These are phyloP conservation scores for Microcyclospora pomicola DNA, from an alignment of 2,329 filamentous ascomycete genomes.

Conservation along the genomic window DNA sequence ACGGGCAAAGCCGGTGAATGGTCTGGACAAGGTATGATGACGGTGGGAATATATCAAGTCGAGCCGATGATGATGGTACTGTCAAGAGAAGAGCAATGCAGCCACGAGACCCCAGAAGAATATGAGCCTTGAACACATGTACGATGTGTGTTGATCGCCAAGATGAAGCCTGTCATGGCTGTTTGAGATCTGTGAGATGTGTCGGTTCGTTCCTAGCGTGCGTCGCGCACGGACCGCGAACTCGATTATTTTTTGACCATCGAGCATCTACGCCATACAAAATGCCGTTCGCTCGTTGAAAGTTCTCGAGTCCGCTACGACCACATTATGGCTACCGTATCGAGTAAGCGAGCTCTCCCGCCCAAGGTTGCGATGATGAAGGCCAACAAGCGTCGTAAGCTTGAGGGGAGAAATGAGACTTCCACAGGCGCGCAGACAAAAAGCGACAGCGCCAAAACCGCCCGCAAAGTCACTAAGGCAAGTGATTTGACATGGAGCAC, in stretches of 20 bases:
- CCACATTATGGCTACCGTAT: constrained; percentile 8
- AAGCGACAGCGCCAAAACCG: constrained; percentile 2
- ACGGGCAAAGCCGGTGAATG: too few species aligned
- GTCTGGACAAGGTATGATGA: too few species aligned
- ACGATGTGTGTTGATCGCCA: too few species aligned
- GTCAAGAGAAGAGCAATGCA: too few species aligned
- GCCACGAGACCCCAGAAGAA: too few species aligned
- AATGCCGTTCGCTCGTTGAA: not conserved
- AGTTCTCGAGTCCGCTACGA: too few species aligned
- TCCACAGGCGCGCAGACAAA: constrained; percentile 4
- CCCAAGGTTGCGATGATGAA: constrained; percentile 28
- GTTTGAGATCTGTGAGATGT: too few species aligned
- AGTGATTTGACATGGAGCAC: constrained; percentile 49
- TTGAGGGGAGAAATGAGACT: constrained; percentile 13
- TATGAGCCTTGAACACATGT: too few species aligned
- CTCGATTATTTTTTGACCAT: not conserved
- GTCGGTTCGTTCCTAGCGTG: not conserved
- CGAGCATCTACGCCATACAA: not conserved
- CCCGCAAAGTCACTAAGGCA: constrained; percentile 12
- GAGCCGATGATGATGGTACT: too few species aligned
- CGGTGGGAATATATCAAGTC: too few species aligned
- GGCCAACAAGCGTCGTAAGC: constrained; percentile 30
- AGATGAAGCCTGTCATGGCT: too few species aligned
- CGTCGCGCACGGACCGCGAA: not conserved
- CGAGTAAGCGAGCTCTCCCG: constrained; percentile 25